Percentiles rank a stretch among this genome's conserved stretches.
These are phyloP conservation scores for Amanita jacksonii DNA, from an alignment of 768 basidiomycete species.

Conservation along the genomic window DNA sequence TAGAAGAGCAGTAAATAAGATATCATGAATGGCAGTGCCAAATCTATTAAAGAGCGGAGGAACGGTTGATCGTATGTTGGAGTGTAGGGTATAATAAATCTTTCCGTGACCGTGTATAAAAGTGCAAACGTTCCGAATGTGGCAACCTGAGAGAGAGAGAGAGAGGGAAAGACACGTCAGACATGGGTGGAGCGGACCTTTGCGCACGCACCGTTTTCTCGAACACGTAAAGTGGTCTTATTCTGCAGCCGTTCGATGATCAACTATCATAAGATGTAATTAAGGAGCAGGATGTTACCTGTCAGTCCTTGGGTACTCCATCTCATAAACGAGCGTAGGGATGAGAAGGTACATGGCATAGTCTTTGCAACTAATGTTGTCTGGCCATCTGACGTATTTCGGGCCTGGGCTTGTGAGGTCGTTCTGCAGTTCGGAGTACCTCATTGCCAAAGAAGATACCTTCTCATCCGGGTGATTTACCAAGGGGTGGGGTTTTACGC, in stretches of 20 bases:
- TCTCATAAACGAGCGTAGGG: conserved; percentile 91
- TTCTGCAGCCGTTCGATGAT: conserved; percentile 24
- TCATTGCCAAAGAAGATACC: conserved; percentile 62
- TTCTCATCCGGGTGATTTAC: conserved; percentile 54
- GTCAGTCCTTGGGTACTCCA: conserved; percentile 91
- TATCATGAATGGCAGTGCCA: conserved; percentile 90
- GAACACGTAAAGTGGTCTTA: conserved; percentile 74
- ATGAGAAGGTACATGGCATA: conserved; percentile 82
- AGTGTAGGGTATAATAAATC: conserved; percentile 81
- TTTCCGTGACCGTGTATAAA: conserved; percentile 89
- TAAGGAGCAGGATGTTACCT: conserved; percentile 35
- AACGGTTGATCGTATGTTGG: conserved; percentile 64
- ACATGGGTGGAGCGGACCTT: conserved; percentile 22
- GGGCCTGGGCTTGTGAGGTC: conserved; percentile 73
- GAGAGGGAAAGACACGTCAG: conserved; percentile 31
- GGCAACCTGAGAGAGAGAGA: too few relatives aligned
- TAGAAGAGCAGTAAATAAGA: conserved; percentile 82
- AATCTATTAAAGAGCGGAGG: conserved; percentile 67
- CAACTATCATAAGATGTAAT: background rate
- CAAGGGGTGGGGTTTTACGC: conserved; percentile 34
- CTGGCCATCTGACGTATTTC: conserved; percentile 64
- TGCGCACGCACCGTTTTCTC: conserved; percentile 51
- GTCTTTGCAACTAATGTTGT: conserved; percentile 73
- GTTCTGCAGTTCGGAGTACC: conserved; percentile 64
- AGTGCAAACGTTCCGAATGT: conserved; percentile 95